These are phyloP conservation scores for Exsudoporus floridanus DNA, from an alignment of 1,284 basidiomycete genomes.

Conservation along the genomic window DNA sequence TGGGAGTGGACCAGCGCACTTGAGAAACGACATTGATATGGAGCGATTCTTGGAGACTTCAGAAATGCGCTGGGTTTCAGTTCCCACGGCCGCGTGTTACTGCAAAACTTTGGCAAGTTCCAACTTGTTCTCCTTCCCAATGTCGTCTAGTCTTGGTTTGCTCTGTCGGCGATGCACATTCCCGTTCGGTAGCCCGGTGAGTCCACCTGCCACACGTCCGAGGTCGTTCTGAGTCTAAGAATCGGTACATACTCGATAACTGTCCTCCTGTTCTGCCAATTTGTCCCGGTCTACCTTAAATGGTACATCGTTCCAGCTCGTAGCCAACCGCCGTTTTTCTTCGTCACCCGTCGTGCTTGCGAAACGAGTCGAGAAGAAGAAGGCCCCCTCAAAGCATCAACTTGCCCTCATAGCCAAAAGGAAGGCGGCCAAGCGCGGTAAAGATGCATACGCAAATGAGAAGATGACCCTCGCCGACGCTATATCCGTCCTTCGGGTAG, in stretches of 20 bases:
- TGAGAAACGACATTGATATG: constrained; percentile 28
- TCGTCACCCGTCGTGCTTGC: constrained; percentile 46
- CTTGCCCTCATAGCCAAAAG: constrained; percentile 50
- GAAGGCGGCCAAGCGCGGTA: constrained; percentile 34
- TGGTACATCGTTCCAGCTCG: background rate
- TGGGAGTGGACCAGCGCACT: constrained; percentile 25
- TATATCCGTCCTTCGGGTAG: constrained; percentile 65
- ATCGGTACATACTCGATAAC: constrained; percentile 33
- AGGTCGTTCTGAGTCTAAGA: background rate
- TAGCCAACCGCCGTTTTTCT: constrained; percentile 46
- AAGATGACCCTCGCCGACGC: constrained; percentile 65
- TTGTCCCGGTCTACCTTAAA: background rate
- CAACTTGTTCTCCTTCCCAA: constrained; percentile 5
- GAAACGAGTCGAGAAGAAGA: constrained; percentile 49
- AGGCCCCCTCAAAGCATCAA: constrained; percentile 63
- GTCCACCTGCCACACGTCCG: background rate
- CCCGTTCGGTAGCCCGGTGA: constrained; percentile 16
- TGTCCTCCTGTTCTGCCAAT: constrained; percentile 40
- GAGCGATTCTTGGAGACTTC: background rate
- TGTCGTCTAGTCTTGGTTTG: constrained; percentile 20
- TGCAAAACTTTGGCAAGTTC: background rate
- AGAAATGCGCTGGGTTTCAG: background rate
- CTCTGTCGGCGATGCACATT: constrained; percentile 24
- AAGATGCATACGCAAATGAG: constrained; percentile 54
- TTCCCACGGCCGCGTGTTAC: constrained; percentile 29